Evolutionary conservation across 305 asterid genomes (phyloP).

Genomic region (Plantago coronopus): DNA sequence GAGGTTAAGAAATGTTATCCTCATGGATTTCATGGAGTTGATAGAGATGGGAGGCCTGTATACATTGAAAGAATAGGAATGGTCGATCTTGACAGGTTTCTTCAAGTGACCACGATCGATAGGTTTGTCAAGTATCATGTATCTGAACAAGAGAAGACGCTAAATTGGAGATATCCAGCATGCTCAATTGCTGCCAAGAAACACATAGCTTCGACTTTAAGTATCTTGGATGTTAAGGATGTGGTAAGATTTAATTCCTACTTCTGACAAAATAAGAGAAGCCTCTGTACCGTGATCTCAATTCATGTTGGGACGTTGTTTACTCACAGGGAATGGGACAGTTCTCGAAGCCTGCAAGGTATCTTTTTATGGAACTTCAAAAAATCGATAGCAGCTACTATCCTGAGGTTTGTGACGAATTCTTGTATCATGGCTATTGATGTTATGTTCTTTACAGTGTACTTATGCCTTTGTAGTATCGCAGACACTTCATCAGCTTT

Average conservation of each 20-base stretch:
- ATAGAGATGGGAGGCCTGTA: conserved; percentile 77
- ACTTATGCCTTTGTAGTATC: background rate
- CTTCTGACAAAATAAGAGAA: background rate
- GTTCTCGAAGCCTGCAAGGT: conserved; percentile 66
- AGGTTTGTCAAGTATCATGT: conserved; percentile 71
- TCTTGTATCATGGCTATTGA: too few relatives aligned
- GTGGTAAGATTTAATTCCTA: conserved; percentile 49
- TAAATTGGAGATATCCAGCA: conserved; percentile 67
- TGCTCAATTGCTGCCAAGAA: conserved; percentile 73
- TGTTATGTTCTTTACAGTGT: too few relatives aligned
- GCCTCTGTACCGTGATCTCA: conserved; percentile 7
- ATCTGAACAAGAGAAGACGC: conserved; percentile 61
- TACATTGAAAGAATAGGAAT: conserved; percentile 78
- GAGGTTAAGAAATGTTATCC: conserved; percentile 70
- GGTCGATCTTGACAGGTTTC: conserved; percentile 62
- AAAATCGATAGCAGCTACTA: conserved; percentile 80
- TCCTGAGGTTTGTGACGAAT: conserved; percentile 49
- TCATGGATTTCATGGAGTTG: conserved; percentile 79
- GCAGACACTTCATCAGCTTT: conserved; percentile 85
- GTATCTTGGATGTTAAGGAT: conserved; percentile 75
- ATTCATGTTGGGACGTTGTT: background rate
- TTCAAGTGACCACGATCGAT: conserved; percentile 73
- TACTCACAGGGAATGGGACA: conserved; percentile 55
- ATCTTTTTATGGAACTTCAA: conserved; percentile 64
- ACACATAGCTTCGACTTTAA: conserved; percentile 72